These are phyloP conservation scores for Bipolaris gigantea DNA, from an alignment of 2,329 filamentous ascomycete species.

Conservation along the genomic window DNA sequence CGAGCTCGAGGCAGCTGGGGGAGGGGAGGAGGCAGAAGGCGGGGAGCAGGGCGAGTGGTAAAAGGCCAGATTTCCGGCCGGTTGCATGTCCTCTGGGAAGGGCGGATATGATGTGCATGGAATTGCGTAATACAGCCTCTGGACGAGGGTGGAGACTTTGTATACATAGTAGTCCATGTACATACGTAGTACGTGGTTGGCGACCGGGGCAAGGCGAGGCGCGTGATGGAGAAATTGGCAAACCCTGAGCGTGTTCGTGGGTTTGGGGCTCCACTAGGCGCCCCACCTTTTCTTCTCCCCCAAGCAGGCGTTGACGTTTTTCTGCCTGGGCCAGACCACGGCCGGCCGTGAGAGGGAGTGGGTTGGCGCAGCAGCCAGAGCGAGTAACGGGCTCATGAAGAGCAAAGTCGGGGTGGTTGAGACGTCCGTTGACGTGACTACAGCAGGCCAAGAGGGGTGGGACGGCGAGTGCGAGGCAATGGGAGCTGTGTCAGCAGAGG, in stretches of 20 bases:
- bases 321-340: slow-evolving; percentile 12
- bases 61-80: slow-evolving; percentile 19
- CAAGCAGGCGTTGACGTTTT: slow-evolving; percentile 5
- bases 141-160: neutral
- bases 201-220: neutral
- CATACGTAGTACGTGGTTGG: neutral
- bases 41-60: slow-evolving; percentile 12
- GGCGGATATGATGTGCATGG: slow-evolving; percentile 16
- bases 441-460: slow-evolving; percentile 2
- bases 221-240: slow-evolving; percentile 10
- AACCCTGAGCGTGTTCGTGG: slow-evolving; percentile 22
- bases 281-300: slow-evolving; percentile 14
- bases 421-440: neutral
- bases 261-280: slow-evolving; percentile 15
- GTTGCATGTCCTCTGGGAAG: slow-evolving; percentile 14
- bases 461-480: slow-evolving; percentile 20
- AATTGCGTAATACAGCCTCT: slow-evolving; percentile 22
- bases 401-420: slow-evolving; percentile 5
- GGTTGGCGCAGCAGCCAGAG: slow-evolving; percentile 12
- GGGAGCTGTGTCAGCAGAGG: slow-evolving; percentile 10
- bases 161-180: neutral
- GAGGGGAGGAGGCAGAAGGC: slow-evolving; percentile 12
- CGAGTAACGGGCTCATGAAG: slow-evolving; percentile 5
- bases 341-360: slow-evolving; percentile 5
- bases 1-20: slow-evolving; percentile 33